phyloP scores from a whole-genome alignment of 441 rosid genomes.

The Lepidium campestre region DNA sequence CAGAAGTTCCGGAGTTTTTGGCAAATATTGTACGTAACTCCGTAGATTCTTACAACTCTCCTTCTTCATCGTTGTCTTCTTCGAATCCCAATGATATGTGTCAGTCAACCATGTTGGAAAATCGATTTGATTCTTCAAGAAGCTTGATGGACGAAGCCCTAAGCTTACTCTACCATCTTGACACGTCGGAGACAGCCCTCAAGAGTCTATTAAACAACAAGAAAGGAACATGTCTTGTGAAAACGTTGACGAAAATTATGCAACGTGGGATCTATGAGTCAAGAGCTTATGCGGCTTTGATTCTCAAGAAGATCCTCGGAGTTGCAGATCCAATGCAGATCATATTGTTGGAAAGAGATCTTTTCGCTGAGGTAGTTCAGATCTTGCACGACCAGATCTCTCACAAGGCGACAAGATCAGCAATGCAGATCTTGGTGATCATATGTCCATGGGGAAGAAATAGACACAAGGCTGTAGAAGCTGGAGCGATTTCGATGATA shows the following conservation, averaged over 20 bases:
- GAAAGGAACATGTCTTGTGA: constrained; percentile 38
- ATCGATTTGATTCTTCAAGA: constrained; percentile 29
- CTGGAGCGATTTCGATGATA: constrained; percentile 46
- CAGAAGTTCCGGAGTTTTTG: constrained; percentile 64
- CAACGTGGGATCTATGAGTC: constrained; percentile 60
- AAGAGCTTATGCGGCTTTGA: constrained; percentile 58
- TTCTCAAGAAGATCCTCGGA: constrained; percentile 50
- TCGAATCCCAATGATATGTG: constrained; percentile 11
- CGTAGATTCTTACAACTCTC: constrained; percentile 18
- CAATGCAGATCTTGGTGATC: constrained; percentile 44
- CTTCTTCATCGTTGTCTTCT: constrained; percentile 22
- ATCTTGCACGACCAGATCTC: constrained; percentile 59
- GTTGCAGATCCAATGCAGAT: constrained; percentile 59
- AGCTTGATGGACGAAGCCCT: constrained; percentile 52
- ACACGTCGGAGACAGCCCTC: constrained; percentile 49
- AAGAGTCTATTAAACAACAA: constrained; percentile 42
- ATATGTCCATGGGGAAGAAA: constrained; percentile 62
- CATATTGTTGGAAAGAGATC: constrained; percentile 32
- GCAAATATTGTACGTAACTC: constrained; percentile 36
- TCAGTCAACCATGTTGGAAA: constrained; percentile 23
- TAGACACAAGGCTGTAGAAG: constrained; percentile 55
- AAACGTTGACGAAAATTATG: constrained; percentile 51
- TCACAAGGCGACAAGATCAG: constrained; percentile 56
- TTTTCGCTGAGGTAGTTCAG: constrained; percentile 48
- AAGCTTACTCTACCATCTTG: constrained; percentile 49